Conservation (phyloP, 1,284 basidiomycete genomes). For the Sporisorium iseilematis-ciliati region DNA sequence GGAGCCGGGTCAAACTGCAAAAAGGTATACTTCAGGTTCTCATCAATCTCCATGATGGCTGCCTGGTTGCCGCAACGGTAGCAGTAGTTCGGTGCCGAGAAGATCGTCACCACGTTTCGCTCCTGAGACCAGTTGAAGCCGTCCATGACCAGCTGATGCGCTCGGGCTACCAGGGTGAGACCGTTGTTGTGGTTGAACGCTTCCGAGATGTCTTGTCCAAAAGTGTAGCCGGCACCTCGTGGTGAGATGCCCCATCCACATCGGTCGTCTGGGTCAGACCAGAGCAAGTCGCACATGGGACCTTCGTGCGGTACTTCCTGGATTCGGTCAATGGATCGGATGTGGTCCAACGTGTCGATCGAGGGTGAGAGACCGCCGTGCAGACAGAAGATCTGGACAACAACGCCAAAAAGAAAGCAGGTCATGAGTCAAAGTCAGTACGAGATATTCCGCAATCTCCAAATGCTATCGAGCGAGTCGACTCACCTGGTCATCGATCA, state of each 20-base stretch:
- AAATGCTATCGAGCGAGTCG: neutral
- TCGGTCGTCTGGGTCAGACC: slow-evolving; percentile 99
- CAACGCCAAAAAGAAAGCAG: neutral
- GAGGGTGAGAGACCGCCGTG: slow-evolving; percentile 98
- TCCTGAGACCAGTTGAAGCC: slow-evolving; percentile 98
- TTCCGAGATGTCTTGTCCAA: slow-evolving; percentile 98
- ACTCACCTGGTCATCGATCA: slow-evolving; percentile 97
- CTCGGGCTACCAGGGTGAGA: slow-evolving; percentile 82
- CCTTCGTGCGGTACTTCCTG: slow-evolving; percentile 99
- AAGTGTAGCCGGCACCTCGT: slow-evolving; percentile 97
- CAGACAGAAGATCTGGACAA: slow-evolving; percentile 90
- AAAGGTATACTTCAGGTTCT: slow-evolving; percentile 96
- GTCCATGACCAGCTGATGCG: slow-evolving; percentile 87
- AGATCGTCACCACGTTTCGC: slow-evolving; percentile 99
- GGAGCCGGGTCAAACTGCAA: slow-evolving; percentile 99
- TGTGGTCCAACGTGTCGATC: slow-evolving; percentile 99
- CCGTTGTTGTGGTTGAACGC: slow-evolving; percentile 99
- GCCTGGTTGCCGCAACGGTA: slow-evolving; percentile 99
- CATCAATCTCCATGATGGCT: slow-evolving; percentile 99
- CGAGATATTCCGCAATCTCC: neutral
- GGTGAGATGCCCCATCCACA: slow-evolving; percentile 99
- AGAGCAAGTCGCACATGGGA: slow-evolving; percentile 98
- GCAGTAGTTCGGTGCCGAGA: slow-evolving; percentile 90
- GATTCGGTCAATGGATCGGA: slow-evolving; percentile 96
- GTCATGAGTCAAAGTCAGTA: neutral